Evolutionary conservation across 1,284 basidiomycete genomes (phyloP).

Genomic region (Tremellales sp.): DNA sequence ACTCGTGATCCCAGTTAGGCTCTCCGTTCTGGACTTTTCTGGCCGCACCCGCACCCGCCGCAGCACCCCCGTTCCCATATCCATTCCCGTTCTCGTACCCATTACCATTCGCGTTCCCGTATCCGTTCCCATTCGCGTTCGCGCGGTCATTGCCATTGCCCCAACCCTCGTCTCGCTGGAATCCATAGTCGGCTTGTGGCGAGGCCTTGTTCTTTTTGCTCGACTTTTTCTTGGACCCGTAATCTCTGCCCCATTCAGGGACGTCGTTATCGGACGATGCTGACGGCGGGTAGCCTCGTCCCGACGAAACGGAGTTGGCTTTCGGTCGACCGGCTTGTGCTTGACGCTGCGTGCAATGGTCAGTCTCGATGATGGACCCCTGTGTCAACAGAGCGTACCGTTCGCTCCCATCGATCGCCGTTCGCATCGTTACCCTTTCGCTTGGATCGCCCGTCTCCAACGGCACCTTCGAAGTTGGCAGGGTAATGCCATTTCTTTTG

Average conservation of each 20-base stretch:
- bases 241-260: constrained; percentile 50
- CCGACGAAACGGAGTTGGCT: constrained; percentile 16
- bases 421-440: constrained; percentile 15
- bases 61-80: background rate
- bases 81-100: background rate
- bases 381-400: constrained; percentile 20
- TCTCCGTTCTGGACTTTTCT: constrained; percentile 11
- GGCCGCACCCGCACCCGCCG: background rate
- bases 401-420: constrained; percentile 38
- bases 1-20: constrained; percentile 27
- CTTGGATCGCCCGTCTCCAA: constrained; percentile 29
- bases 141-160: background rate
- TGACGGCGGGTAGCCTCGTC: constrained; percentile 30
- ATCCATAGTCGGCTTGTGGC: constrained; percentile 4
- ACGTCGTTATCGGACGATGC: constrained; percentile 45
- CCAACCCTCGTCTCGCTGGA: background rate
- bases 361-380: background rate
- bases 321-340: background rate
- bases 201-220: constrained; percentile 21
- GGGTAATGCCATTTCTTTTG: constrained; percentile 50
- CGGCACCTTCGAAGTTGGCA: constrained; percentile 49
- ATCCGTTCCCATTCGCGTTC: constrained; percentile 4
- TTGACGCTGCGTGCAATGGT: background rate
- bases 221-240: constrained; percentile 36
- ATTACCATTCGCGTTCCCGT: constrained; percentile 7